phyloP scores from a whole-genome alignment of 352 stramenopile species.

The Thraustochytrium striatum region DNA sequence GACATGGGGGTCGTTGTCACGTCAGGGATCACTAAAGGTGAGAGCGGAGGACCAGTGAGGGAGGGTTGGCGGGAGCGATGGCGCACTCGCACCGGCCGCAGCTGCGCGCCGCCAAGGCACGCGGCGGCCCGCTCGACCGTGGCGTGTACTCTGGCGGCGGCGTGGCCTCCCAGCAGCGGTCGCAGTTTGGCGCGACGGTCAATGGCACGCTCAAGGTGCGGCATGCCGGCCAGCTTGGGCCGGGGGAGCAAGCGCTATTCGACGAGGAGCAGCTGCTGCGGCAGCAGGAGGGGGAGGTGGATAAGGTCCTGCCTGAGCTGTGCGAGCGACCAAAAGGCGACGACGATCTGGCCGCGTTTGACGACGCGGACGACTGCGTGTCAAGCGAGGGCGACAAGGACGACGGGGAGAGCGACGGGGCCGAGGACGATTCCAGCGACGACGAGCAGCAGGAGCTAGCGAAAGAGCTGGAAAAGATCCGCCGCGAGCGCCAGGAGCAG shows the following conservation, averaged over 20 bases:
- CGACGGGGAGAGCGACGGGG: constrained; percentile 62
- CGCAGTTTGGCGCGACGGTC: not conserved
- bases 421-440: constrained; percentile 56
- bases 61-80: constrained; percentile 14
- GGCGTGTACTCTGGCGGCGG: constrained; percentile 25
- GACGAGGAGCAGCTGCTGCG: constrained; percentile 65
- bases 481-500: constrained; percentile 85
- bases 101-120: constrained; percentile 26
- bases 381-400: constrained; percentile 62
- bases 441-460: constrained; percentile 94
- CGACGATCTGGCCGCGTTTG: constrained; percentile 79
- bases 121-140: constrained; percentile 6
- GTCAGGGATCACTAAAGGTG: too few relatives aligned
- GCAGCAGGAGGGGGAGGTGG: constrained; percentile 72
- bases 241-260: not conserved
- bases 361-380: constrained; percentile 71
- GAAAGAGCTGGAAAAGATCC: constrained; percentile 96
- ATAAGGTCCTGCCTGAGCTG: constrained; percentile 70
- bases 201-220: constrained; percentile 21
- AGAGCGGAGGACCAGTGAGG: too few relatives aligned
- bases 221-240: not conserved
- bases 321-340: constrained; percentile 73
- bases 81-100: constrained; percentile 40
- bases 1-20: too few relatives aligned
- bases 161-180: not conserved